phyloP scores from a whole-genome alignment of 495 filamentous ascomycete genomes.

The Articulospora tetracladia region DNA sequence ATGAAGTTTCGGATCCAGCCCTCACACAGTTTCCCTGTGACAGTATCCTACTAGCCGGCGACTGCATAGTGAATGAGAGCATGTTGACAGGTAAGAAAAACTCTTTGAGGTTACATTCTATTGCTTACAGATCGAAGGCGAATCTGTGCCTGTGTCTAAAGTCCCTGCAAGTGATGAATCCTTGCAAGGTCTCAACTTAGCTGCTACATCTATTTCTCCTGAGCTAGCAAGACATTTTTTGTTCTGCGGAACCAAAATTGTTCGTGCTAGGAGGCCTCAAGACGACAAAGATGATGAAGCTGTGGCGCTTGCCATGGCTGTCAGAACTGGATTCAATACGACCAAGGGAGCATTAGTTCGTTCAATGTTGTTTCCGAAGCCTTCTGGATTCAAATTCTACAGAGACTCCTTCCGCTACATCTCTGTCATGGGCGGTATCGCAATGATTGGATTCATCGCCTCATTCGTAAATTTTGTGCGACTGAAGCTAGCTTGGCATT shows the following conservation, averaged over 20 bases:
- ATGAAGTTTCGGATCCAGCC: slow-evolving; percentile 95
- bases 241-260: slow-evolving; percentile 93
- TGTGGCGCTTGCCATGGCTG: slow-evolving; percentile 85
- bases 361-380: slow-evolving; percentile 98
- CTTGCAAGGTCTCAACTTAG: slow-evolving; percentile 67
- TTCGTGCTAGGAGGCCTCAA: slow-evolving; percentile 83
- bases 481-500: slow-evolving; percentile 74
- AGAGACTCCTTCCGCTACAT: slow-evolving; percentile 97
- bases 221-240: slow-evolving; percentile 83
- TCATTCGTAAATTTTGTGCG: slow-evolving; percentile 92
- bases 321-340: slow-evolving; percentile 93
- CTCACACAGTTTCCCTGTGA: slow-evolving; percentile 92
- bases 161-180: slow-evolving; percentile 79
- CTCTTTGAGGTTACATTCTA: slow-evolving; percentile 18
- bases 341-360: slow-evolving; percentile 95
- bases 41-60: slow-evolving; percentile 85
- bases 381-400: slow-evolving; percentile 97
- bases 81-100: slow-evolving; percentile 79
- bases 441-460: slow-evolving; percentile 78
- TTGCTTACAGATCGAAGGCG: slow-evolving; percentile 47
- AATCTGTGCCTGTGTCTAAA: slow-evolving; percentile 97
- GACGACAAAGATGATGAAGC: slow-evolving; percentile 80
- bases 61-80: slow-evolving; percentile 99
- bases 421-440: slow-evolving; percentile 92
- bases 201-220: slow-evolving; percentile 71